These are phyloP conservation scores for Suhomyces coccinellae DNA, from an alignment of 1,139 yeast genomes.

Conservation along the genomic window DNA sequence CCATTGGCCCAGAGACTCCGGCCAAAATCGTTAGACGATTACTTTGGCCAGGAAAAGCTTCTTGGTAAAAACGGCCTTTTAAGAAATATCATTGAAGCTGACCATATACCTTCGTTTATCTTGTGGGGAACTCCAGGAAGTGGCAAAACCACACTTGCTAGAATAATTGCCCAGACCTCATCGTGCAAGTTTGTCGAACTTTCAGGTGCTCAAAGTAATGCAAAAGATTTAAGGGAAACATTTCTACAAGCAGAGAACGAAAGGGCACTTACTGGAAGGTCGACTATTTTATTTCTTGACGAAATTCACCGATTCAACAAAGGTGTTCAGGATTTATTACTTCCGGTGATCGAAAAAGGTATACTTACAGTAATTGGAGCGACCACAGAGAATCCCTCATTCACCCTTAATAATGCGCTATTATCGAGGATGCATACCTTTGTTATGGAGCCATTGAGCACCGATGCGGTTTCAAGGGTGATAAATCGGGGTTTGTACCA, in stretches of 20 bases:
- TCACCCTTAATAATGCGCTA: conserved; percentile 82
- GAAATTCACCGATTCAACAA: conserved; percentile 92
- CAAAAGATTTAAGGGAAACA: conserved; percentile 67
- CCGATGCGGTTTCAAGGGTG: conserved; percentile 56
- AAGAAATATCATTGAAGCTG: conserved; percentile 62
- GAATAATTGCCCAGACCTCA: conserved; percentile 58
- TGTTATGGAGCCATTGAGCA: conserved; percentile 64
- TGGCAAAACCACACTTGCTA: conserved; percentile 81
- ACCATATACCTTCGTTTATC: conserved; percentile 76
- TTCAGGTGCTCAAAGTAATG: conserved; percentile 80
- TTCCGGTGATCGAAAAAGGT: conserved; percentile 73
- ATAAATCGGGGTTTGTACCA: conserved; percentile 63
- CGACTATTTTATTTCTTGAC: conserved; percentile 82
- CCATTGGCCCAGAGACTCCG: conserved; percentile 88
- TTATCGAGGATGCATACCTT: conserved; percentile 88
- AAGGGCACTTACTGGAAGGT: conserved; percentile 59
- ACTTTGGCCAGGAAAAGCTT: conserved; percentile 82
- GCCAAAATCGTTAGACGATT: conserved; percentile 73
- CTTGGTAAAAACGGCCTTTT: conserved; percentile 75
- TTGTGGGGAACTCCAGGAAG: conserved; percentile 97
- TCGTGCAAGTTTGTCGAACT: conserved; percentile 69
- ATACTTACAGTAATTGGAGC: conserved; percentile 79
- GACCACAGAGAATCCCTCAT: conserved; percentile 96
- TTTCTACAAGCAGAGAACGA: conserved; percentile 77
- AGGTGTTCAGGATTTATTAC: conserved; percentile 82